Conservation (phyloP, 75 land plant genomes). For the Picea glauca region DNA sequence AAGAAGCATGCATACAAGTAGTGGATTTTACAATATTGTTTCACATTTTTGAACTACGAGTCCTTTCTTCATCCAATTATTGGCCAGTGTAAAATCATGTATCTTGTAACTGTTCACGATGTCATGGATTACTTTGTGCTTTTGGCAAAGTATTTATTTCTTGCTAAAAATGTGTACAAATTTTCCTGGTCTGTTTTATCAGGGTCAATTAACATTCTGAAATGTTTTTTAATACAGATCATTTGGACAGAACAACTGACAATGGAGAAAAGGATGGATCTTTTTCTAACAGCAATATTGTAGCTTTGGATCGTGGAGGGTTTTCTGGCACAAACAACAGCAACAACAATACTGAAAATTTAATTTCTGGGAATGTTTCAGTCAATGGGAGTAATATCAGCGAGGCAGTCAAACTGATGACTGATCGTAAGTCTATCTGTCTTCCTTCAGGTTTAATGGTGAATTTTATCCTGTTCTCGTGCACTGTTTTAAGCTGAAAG, state of each 20-base stretch:
- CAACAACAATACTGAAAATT: slow-evolving; percentile 3
- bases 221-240: slow-evolving; percentile 1
- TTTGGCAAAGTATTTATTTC: not conserved
- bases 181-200: not conserved
- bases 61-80: no score
- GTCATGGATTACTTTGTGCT: not conserved
- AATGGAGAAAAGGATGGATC: slow-evolving; percentile 13
- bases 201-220: not conserved
- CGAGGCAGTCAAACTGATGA: slow-evolving; percentile 1
- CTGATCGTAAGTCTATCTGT: slow-evolving; percentile 7
- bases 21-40: not conserved
- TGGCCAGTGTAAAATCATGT: not conserved
- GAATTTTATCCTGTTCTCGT: no score
- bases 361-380: not conserved
- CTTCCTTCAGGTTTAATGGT: not conserved
- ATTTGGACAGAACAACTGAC: slow-evolving; percentile 1
- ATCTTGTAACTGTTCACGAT: not conserved
- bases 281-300: not conserved
- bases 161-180: not conserved
- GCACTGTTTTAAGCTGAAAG: not conserved
- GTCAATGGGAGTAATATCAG: slow-evolving; percentile 4
- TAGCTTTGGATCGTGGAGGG: not conserved
- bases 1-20: not conserved
- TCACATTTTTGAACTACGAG: no score
- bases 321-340: slow-evolving; percentile 3